Evolutionary conservation across 257 asterid genomes (phyloP), one percentile per base, ranked within the genome.

Genomic region (Plantago major): DNA sequence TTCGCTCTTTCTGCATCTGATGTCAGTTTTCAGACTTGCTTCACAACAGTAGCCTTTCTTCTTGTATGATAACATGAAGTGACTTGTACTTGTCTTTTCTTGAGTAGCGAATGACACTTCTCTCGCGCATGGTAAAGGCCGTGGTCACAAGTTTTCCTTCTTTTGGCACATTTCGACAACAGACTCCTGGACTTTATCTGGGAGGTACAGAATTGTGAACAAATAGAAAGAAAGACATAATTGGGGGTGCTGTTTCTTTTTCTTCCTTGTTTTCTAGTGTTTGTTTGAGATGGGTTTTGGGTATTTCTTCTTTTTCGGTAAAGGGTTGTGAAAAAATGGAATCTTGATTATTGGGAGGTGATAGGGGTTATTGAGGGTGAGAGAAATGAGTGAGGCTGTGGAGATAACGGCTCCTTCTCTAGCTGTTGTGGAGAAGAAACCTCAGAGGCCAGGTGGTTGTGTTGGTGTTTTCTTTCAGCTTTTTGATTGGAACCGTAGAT

Each of bases 401-500:
- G 96, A 75, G 58, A 81, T 73, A 71, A 71, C 85, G 65, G 74
- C 75, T 42, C 74, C 85, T 12, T 78, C 81, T 57, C 75, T 82
- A 59, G 87, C 92, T 51, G 63, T 87, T 58, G 90, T 84, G 44
- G 99, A 93, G 84, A 87, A 85, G 87, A 89, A 76, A 67, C 54
- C 91, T 66, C 90, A 84, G 45, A 81, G 77, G 62, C 77, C 87
- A 19, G 96, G 95, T 17, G 97, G 97, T 6, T 89, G 96, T 76
- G 96, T 76, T 17, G 97, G 97, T 55, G 79, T 89, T 77, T 87
- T 93, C 80, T 87, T 82, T 70, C 94, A 85, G 66, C 82, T 93
- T 9, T 81, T 92, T 70, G 97, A 89, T 68, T 92, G 99, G 99
- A 92, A 89, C 78, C 80, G 91, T 14, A 89, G 78, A 70, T 81